Percentiles rank a stretch among this genome's conserved stretches.
phyloP scores from a whole-genome alignment of 1,139 yeast genomes.

The Candida sp. region DNA sequence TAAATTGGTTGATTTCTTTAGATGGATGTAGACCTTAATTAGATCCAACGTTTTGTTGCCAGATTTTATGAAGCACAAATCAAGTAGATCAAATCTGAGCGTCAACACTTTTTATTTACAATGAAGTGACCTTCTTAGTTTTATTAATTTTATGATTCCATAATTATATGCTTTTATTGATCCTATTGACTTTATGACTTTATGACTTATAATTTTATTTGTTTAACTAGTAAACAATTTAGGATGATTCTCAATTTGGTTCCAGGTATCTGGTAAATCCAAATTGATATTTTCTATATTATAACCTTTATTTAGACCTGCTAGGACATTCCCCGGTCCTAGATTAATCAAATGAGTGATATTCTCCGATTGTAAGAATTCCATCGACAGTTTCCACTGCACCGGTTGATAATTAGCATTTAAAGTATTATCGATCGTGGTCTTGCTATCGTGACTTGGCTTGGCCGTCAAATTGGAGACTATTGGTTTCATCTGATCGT shows the following conservation, averaged over 20 bases:
- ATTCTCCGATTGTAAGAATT: slow-evolving; percentile 14
- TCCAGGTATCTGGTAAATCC: slow-evolving; percentile 2
- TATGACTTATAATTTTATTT: too few relatives aligned
- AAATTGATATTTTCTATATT: slow-evolving; percentile 4
- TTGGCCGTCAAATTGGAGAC: slow-evolving; percentile 34
- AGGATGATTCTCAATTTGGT: not conserved
- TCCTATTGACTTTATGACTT: too few relatives aligned
- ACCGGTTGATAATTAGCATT: slow-evolving; percentile 41
- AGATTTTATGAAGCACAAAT: too few relatives aligned
- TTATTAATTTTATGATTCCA: too few relatives aligned
- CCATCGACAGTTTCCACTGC: slow-evolving; percentile 36
- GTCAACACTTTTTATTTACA: too few relatives aligned
- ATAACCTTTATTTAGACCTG: slow-evolving; percentile 20
- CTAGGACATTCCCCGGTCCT: slow-evolving; percentile 38
- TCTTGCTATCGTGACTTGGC: slow-evolving; percentile 11
- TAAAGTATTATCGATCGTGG: slow-evolving; percentile 26
- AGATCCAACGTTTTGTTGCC: too few relatives aligned
- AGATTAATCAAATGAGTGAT: slow-evolving; percentile 23
- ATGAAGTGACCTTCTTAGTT: too few relatives aligned
- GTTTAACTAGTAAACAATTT: too few relatives aligned
- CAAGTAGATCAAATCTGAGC: too few relatives aligned
- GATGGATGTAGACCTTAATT: too few relatives aligned
- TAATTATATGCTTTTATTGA: too few relatives aligned
- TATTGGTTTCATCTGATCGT: slow-evolving; percentile 20
- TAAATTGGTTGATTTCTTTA: too few relatives aligned